phyloP scores from a whole-genome alignment of 192 early-diverging fungal species.

The Oehlia diaphana region DNA sequence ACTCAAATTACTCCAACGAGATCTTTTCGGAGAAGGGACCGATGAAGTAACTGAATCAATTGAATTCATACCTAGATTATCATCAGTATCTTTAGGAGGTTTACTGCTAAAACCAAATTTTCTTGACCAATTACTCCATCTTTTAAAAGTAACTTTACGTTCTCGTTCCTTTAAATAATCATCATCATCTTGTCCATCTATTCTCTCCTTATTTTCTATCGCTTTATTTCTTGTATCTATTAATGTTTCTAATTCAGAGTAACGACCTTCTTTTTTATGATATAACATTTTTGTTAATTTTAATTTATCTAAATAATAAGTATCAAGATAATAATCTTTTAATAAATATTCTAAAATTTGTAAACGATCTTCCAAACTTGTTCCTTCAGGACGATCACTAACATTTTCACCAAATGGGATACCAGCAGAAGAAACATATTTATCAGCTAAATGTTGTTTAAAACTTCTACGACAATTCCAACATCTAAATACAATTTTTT shows the following conservation, averaged over 20 bases:
- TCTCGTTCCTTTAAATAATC: too few relatives aligned
- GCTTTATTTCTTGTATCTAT: too few relatives aligned
- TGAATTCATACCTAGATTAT: too few relatives aligned
- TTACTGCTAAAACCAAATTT: too few relatives aligned
- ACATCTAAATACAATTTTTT: conserved; percentile 5
- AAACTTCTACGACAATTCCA: conserved; percentile 12
- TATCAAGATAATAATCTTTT: conserved; percentile 13
- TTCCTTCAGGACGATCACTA: not conserved
- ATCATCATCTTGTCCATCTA: too few relatives aligned
- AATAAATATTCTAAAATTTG: not conserved
- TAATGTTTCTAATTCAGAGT: not conserved
- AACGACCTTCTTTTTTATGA: not conserved
- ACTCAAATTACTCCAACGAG: too few relatives aligned
- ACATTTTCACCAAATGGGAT: conserved; percentile 7
- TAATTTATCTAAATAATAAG: not conserved
- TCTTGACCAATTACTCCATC: too few relatives aligned
- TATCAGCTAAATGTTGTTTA: conserved; percentile 3
- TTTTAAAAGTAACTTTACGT: too few relatives aligned
- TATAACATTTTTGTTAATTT: not conserved
- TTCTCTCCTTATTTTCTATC: too few relatives aligned
- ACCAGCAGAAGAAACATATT: conserved; percentile 1
- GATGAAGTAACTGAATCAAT: too few relatives aligned
- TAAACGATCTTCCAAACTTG: not conserved
- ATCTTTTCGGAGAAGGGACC: too few relatives aligned
- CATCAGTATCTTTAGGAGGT: too few relatives aligned